phyloP scores from a whole-genome alignment of 2,329 filamentous ascomycete genomes.

The Magnaporthiopsis poae region DNA sequence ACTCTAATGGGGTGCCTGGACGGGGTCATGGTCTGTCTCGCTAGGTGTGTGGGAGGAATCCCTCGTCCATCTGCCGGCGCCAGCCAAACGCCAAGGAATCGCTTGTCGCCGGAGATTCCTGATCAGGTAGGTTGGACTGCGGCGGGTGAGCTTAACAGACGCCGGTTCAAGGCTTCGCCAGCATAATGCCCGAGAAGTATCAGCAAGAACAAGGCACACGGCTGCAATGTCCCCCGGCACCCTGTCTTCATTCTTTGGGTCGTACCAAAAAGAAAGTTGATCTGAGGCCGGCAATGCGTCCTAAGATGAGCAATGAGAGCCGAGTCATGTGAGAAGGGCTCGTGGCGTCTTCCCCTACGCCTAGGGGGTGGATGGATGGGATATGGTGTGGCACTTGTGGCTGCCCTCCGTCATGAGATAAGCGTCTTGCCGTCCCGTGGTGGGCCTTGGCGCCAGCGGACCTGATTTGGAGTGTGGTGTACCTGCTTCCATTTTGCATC shows the following conservation, averaged over 20 bases:
- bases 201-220: conserved; percentile 8
- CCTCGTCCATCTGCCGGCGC: background rate
- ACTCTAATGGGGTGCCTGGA: background rate
- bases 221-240: conserved; percentile 1
- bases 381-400: background rate
- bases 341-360: background rate
- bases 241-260: background rate
- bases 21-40: background rate
- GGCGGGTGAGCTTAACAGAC: background rate
- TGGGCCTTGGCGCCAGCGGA: background rate
- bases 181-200: background rate
- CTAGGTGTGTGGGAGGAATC: too few relatives aligned
- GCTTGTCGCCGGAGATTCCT: background rate
- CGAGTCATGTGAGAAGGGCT: background rate
- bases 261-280: background rate
- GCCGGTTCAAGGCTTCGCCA: background rate
- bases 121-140: background rate
- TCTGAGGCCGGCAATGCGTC: background rate
- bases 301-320: background rate
- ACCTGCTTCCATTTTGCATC: background rate
- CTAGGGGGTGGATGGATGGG: background rate
- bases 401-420: background rate
- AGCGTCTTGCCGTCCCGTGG: background rate
- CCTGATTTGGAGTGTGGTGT: background rate
- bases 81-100: background rate